phyloP scores from a whole-genome alignment of 352 stramenopile species.

The Thraustochytrium sp. region DNA sequence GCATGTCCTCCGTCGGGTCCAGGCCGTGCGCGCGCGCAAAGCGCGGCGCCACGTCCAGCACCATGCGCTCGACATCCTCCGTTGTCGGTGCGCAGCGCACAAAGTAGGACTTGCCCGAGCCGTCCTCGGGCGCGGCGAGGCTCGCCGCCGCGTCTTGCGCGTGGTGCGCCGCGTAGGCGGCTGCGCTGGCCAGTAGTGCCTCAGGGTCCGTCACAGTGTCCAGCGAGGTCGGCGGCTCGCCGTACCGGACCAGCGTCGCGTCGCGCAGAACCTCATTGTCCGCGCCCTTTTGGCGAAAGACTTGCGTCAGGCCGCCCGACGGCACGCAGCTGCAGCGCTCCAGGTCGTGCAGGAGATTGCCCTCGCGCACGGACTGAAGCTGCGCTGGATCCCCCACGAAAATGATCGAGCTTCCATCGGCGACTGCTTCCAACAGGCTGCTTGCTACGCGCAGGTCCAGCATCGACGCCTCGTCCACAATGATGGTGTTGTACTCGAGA shows the following conservation, averaged over 20 bases:
- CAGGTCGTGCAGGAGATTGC: not conserved
- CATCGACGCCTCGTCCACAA: conserved; percentile 28
- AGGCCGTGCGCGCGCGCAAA: not conserved
- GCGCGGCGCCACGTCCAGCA: not conserved
- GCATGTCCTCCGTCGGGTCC: not conserved
- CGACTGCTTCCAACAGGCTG: not conserved
- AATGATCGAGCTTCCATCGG: not conserved
- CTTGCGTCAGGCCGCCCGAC: not conserved
- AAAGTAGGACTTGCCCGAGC: too few species aligned
- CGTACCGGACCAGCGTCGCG: not conserved
- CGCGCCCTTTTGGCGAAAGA: not conserved
- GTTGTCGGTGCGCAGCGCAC: too few species aligned
- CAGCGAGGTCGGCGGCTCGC: not conserved
- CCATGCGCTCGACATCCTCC: not conserved
- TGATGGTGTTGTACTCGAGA: not conserved
- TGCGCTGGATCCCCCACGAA: conserved; percentile 6
- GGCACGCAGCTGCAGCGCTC: not conserved
- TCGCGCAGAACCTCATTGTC: not conserved
- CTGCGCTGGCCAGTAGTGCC: too few species aligned
- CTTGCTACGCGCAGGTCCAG: not conserved
- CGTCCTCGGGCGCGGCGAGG: too few species aligned
- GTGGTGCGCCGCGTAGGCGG: too few species aligned
- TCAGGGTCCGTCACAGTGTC: not conserved
- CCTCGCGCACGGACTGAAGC: not conserved
- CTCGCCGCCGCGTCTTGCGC: too few species aligned